Conservation (phyloP, 768 basidiomycete species). For the Tricholoma hemisulphureum region DNA sequence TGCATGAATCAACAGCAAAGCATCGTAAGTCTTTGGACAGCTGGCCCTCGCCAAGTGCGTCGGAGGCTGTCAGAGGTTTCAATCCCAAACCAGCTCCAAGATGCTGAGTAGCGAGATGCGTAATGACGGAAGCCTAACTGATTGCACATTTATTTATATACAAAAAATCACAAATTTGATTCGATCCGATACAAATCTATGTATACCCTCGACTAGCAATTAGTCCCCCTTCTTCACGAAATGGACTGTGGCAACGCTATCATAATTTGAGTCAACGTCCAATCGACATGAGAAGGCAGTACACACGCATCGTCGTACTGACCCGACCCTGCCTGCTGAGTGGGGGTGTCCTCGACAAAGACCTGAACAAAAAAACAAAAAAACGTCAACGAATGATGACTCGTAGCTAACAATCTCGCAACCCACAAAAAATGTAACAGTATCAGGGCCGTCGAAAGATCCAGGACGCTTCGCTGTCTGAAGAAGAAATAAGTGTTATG, state of each 20-base stretch:
- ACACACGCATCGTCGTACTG: slow-evolving; percentile 12
- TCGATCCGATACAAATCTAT: too few species aligned
- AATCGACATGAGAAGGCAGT: background rate
- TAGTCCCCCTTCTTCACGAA: slow-evolving; percentile 5
- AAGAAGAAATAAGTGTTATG: background rate
- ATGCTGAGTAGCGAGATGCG: too few species aligned
- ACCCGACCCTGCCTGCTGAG: slow-evolving; percentile 3
- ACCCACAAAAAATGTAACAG: slow-evolving; percentile 6
- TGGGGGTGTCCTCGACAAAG: slow-evolving; percentile 10
- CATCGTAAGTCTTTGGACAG: too few species aligned
- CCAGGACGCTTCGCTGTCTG: slow-evolving; percentile 4
- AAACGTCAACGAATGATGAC: background rate
- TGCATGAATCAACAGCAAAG: too few species aligned
- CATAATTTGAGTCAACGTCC: background rate
- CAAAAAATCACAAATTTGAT: too few species aligned
- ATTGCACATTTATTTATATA: too few species aligned
- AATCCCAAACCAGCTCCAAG: too few species aligned
- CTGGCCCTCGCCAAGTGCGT: too few species aligned
- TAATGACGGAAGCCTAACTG: too few species aligned
- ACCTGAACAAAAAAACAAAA: slow-evolving; percentile 10
- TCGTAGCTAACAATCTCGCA: background rate
- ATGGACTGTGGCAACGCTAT: slow-evolving; percentile 8
- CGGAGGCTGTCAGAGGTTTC: too few species aligned
- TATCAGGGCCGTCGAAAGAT: slow-evolving; percentile 2
- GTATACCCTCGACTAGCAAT: too few species aligned